phyloP scores from a whole-genome alignment of 1,284 basidiomycete genomes.

The Apiotrichum porosum region DNA sequence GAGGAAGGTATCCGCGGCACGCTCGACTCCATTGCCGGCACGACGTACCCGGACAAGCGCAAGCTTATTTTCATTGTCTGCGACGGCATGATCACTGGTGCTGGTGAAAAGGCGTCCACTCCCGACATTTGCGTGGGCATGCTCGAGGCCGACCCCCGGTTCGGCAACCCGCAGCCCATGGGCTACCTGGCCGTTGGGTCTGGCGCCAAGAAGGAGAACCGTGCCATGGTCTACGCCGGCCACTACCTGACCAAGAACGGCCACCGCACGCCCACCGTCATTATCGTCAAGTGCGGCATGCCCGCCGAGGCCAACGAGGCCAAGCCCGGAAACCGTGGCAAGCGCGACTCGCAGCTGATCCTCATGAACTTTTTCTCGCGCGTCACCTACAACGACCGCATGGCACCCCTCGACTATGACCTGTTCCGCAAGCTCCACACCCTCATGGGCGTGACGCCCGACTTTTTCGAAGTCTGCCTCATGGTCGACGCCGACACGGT shows the following conservation, averaged over 20 bases:
- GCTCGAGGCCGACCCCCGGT: slow-evolving; percentile 87
- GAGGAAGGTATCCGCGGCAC: slow-evolving; percentile 87
- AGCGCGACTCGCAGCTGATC: slow-evolving; percentile 97
- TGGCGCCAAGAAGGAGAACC: slow-evolving; percentile 83
- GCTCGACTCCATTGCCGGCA: slow-evolving; percentile 83
- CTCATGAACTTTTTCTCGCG: slow-evolving; percentile 99
- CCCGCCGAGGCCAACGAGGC: slow-evolving; percentile 71
- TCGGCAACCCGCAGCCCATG: slow-evolving; percentile 96
- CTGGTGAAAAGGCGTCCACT: slow-evolving; percentile 88
- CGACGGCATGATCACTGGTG: slow-evolving; percentile 98
- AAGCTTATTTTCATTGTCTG: slow-evolving; percentile 94
- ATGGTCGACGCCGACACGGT: slow-evolving; percentile 99
- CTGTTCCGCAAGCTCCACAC: slow-evolving; percentile 94
- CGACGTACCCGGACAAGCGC: slow-evolving; percentile 82
- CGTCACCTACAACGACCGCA: slow-evolving; percentile 98
- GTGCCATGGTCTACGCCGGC: slow-evolving; percentile 97
- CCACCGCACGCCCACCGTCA: slow-evolving; percentile 86
- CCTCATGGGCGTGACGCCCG: slow-evolving; percentile 98
- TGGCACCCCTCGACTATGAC: slow-evolving; percentile 96
- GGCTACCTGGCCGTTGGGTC: slow-evolving; percentile 84
- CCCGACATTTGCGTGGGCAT: slow-evolving; percentile 94
- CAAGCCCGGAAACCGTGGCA: slow-evolving; percentile 97
- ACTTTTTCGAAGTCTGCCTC: slow-evolving; percentile 94
- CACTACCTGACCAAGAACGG: slow-evolving; percentile 71
- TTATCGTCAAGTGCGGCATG: slow-evolving; percentile 95